Evolutionary conservation across 805 yeast species (phyloP), one percentile per base, ranked within the genome.

Genomic region (Wickerhamiella shivajii): DNA sequence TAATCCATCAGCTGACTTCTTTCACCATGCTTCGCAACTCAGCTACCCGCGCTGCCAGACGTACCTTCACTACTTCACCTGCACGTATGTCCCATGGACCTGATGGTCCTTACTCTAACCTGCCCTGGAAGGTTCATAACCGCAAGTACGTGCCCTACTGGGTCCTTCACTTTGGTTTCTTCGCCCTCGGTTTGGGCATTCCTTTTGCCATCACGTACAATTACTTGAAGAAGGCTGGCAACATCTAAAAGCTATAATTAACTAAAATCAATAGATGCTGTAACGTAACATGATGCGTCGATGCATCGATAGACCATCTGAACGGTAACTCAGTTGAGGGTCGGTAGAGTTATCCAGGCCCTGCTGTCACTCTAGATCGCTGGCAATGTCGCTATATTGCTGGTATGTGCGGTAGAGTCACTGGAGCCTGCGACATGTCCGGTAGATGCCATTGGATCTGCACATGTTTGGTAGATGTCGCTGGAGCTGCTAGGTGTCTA

Each of bases 121-220:
- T 87, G 44, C 98, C 98, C 45, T 90, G 87, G 74, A 73, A 73
- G 69, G 93, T 87, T 43, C 84, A 83, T 70, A 67, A 75, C 71
- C 84, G 93, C 70, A 78, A 74, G 65, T 45, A 20, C 38, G 69
- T 87, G 45, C 97, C 96, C 46, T 84, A 69, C 58, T 80, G 74
- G 46, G 63, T 83, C 34, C 67, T 77, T 45, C 93, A 77, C 67
- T 77, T 79, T 67, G 72, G 84, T 34, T 77, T 73, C 63, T 66
- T 77, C 45, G 71, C 52, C 38, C 52, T 72, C 27, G 87, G 83
- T 40, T 66, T 74, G 43, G 69, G 72, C 41, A 63, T 76, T 37
- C 96, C 97, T 54, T 77, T 81, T 66, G 64, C 77, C 52, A 72
- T 84, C 37, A 64, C 70, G 44, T 75, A 61, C 62, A 80, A 75